These are phyloP conservation scores for Acidomyces sp. DNA, from an alignment of 495 filamentous ascomycete species.

Conservation along the genomic window DNA sequence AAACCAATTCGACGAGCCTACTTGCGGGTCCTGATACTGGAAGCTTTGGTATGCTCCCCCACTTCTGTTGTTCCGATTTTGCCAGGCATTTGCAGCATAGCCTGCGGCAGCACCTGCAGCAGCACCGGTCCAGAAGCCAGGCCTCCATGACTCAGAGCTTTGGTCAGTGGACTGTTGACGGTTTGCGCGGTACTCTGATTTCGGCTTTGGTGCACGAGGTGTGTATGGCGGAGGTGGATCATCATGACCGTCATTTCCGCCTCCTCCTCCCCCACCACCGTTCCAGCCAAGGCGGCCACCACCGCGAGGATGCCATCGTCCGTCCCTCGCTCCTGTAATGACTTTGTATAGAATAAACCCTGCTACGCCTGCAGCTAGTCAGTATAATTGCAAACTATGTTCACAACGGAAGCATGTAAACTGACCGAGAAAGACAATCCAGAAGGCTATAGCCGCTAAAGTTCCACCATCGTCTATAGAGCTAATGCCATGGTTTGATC, in stretches of 20 bases:
- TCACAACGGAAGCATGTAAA: neutral
- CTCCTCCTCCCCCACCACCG: conserved; percentile 34
- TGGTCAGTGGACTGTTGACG: conserved; percentile 4
- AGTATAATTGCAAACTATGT: neutral
- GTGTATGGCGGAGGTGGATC: conserved; percentile 51
- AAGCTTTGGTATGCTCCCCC: neutral
- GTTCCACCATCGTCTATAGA: neutral
- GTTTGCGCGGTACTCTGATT: conserved; percentile 21
- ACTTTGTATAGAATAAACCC: conserved; percentile 13
- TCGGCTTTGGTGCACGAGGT: conserved; percentile 29
- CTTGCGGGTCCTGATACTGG: conserved; percentile 1
- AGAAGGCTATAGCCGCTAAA: conserved; percentile 9
- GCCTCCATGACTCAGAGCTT: conserved; percentile 47
- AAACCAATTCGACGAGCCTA: conserved; percentile 13
- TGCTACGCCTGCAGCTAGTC: conserved; percentile 4
- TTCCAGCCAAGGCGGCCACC: conserved; percentile 22
- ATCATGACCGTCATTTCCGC: conserved; percentile 40
- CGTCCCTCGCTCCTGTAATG: conserved; percentile 3
- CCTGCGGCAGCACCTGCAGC: conserved; percentile 56
- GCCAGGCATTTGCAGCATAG: conserved; percentile 43
- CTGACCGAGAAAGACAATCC: conserved; percentile 14
- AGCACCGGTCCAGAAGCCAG: conserved; percentile 80
- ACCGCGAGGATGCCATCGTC: conserved; percentile 21
- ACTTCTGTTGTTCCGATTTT: conserved; percentile 4
- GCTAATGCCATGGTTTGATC: neutral